Evolutionary conservation across 106 monocot species (phyloP).

Genomic region (Apostasia ramifera): DNA sequence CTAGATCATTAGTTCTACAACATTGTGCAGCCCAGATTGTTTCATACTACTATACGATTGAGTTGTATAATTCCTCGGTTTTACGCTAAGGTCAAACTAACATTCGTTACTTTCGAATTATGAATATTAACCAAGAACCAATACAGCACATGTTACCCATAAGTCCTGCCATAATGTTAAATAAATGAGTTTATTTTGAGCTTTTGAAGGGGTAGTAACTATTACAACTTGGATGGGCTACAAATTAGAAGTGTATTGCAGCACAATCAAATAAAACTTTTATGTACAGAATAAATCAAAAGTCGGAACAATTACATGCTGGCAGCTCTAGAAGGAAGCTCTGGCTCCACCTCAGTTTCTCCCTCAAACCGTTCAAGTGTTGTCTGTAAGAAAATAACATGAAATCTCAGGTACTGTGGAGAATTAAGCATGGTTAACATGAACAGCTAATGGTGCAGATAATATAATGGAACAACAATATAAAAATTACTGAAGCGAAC

Average conservation of each 20-base stretch:
- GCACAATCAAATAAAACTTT: conserved; percentile 15
- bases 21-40: too few relatives aligned
- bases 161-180: too few relatives aligned
- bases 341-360: conserved; percentile 56
- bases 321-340: conserved; percentile 51
- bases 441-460: not conserved
- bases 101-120: too few relatives aligned
- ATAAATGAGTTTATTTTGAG: too few relatives aligned
- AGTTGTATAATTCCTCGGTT: too few relatives aligned
- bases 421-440: not conserved
- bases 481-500: too few relatives aligned
- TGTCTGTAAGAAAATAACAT: conserved; percentile 35
- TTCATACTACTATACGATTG: too few relatives aligned
- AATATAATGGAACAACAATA: not conserved
- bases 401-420: conserved; percentile 1
- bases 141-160: too few relatives aligned
- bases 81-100: too few relatives aligned
- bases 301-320: conserved; percentile 45
- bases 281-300: conserved; percentile 26
- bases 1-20: too few relatives aligned
- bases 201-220: too few relatives aligned
- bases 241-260: conserved; percentile 14
- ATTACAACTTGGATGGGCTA: conserved; percentile 15
- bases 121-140: too few relatives aligned
- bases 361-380: conserved; percentile 29